phyloP scores from a whole-genome alignment of 768 basidiomycete species.

The Lentinus tigrinus region DNA sequence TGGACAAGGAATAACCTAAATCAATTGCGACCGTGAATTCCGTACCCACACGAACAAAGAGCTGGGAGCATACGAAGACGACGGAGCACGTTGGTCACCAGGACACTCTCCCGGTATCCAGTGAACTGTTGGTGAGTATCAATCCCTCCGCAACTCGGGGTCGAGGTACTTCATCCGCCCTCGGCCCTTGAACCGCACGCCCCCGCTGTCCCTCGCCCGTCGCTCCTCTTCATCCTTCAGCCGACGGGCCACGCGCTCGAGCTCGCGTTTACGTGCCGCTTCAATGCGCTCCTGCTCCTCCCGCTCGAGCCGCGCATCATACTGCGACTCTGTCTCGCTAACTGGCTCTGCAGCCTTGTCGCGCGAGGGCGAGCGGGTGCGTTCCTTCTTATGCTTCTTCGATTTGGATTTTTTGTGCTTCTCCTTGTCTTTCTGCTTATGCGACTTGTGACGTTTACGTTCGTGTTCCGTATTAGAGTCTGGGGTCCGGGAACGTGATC shows the following conservation, averaged over 20 bases:
- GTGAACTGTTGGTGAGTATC: background rate
- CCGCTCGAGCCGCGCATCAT: constrained; percentile 64
- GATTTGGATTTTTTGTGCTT: background rate
- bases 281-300: constrained; percentile 63
- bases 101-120: background rate
- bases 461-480: constrained; percentile 17
- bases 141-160: constrained; percentile 43
- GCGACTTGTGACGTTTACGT: constrained; percentile 27
- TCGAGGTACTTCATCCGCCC: constrained; percentile 70
- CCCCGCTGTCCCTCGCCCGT: constrained; percentile 39
- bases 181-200: constrained; percentile 65
- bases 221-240: constrained; percentile 32
- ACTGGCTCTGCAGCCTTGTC: constrained; percentile 18
- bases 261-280: constrained; percentile 43
- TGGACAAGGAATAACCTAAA: background rate
- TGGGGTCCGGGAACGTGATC: constrained; percentile 3
- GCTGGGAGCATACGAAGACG: background rate
- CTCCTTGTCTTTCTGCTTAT: constrained; percentile 25
- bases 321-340: constrained; percentile 70
- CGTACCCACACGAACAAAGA: background rate
- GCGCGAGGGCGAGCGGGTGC: background rate
- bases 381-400: constrained; percentile 29
- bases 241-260: constrained; percentile 46
- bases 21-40: background rate
- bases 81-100: no score